Percentiles rank a stretch among this genome's conserved stretches.
Conservation (phyloP, 2,329 filamentous ascomycete genomes). For the Nothomitra cinnamomea region DNA sequence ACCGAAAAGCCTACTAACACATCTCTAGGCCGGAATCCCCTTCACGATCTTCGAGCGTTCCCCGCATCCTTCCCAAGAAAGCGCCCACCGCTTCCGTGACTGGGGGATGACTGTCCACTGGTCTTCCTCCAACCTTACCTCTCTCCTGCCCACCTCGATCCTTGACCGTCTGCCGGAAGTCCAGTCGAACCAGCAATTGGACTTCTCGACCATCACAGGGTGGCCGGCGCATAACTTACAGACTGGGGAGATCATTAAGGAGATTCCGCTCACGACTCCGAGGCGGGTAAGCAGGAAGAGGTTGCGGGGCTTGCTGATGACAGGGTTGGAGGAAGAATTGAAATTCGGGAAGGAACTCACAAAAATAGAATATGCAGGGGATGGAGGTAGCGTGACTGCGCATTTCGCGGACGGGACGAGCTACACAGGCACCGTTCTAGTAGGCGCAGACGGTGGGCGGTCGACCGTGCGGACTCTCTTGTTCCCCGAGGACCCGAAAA, state of each 20-base stretch:
- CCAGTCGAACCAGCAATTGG: constrained; percentile 28
- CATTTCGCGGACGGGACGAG: constrained; percentile 31
- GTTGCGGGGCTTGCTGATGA: constrained; percentile 29
- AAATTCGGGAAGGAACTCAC: constrained; percentile 25
- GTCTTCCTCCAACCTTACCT: constrained; percentile 35
- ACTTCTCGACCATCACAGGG: not conserved
- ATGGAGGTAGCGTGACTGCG: constrained; percentile 22
- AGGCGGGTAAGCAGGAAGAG: constrained; percentile 32
- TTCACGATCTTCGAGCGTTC: constrained; percentile 42
- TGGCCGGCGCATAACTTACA: constrained; percentile 34
- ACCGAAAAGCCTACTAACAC: not conserved
- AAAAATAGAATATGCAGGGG: constrained; percentile 19
- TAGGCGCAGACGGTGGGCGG: constrained; percentile 34
- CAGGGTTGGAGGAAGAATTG: constrained; percentile 21
- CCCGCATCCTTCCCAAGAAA: constrained; percentile 31
- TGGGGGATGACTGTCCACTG: constrained; percentile 51
- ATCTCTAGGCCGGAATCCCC: constrained; percentile 20
- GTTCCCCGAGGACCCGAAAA: constrained; percentile 13
- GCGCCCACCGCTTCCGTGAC: constrained; percentile 30
- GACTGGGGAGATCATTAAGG: constrained; percentile 22
- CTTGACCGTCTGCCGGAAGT: constrained; percentile 29
- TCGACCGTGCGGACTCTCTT: constrained; percentile 26
- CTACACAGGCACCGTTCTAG: constrained; percentile 26
- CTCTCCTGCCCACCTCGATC: constrained; percentile 33
- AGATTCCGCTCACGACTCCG: constrained; percentile 17